phyloP scores from a whole-genome alignment of 75 land plant species.

The Pseudotsuga menziesii region DNA sequence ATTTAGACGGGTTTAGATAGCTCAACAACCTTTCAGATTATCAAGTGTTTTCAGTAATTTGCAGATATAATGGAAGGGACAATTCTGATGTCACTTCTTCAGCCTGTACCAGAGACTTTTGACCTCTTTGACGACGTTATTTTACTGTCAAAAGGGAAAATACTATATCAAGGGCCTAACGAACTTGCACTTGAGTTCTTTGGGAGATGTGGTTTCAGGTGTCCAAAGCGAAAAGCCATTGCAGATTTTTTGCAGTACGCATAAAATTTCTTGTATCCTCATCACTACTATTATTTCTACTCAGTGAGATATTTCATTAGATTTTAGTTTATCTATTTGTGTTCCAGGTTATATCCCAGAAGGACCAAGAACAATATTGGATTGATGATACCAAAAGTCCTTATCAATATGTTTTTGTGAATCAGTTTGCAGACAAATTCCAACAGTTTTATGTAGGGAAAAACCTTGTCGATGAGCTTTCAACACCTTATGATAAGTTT shows the following conservation, averaged over 20 bases:
- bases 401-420: constrained; percentile 41
- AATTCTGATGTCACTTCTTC: constrained; percentile 53
- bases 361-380: constrained; percentile 67
- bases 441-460: constrained; percentile 19
- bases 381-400: constrained; percentile 1
- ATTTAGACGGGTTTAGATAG: constrained; percentile 62
- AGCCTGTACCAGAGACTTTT: constrained; percentile 63
- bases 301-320: background rate
- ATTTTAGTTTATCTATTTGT: background rate
- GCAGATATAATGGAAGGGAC: constrained; percentile 47
- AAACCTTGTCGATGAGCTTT: constrained; percentile 20
- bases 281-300: background rate
- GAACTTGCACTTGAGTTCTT: constrained; percentile 26
- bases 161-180: constrained; percentile 48
- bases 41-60: constrained; percentile 48
- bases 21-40: constrained; percentile 64
- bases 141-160: constrained; percentile 47
- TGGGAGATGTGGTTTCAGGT: constrained; percentile 40
- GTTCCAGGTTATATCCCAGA: constrained; percentile 41
- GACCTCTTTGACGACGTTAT: constrained; percentile 58
- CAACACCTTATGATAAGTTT: constrained; percentile 22
- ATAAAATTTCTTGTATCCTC: background rate
- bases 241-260: constrained; percentile 67
- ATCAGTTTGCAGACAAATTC: constrained; percentile 31
- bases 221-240: constrained; percentile 50